A percentile compares a stretch with the other conserved stretches of the same genome.
These are phyloP conservation scores for Stephanodiscus triporus DNA, from an alignment of 108 stramenopile species.

Conservation along the genomic window DNA sequence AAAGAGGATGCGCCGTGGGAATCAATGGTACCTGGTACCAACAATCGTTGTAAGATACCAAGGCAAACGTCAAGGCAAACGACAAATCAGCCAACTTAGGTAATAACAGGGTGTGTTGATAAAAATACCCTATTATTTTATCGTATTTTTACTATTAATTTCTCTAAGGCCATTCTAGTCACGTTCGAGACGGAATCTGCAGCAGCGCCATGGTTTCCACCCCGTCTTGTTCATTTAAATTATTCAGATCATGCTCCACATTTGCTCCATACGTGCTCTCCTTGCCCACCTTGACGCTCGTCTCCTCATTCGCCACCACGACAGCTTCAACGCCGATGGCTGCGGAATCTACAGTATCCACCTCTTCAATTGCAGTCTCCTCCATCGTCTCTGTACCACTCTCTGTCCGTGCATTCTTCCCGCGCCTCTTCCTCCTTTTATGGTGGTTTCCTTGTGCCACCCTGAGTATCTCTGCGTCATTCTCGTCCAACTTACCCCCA, in stretches of 20 bases:
- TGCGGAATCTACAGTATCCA: neutral
- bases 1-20: too few species aligned
- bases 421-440: constrained; percentile 12
- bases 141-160: too few species aligned
- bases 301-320: neutral
- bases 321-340: neutral
- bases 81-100: too few species aligned
- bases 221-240: neutral
- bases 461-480: constrained; percentile 30
- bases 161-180: too few species aligned
- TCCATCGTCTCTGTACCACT: neutral
- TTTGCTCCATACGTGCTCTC: neutral
- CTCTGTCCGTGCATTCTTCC: constrained; percentile 1
- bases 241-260: neutral
- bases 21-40: too few species aligned
- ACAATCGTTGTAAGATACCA: too few species aligned
- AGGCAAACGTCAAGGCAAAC: too few species aligned
- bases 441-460: neutral
- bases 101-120: too few species aligned
- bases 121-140: too few species aligned
- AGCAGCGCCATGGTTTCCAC: neutral
- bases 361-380: neutral
- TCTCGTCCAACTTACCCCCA: constrained; percentile 22
- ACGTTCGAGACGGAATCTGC: neutral
- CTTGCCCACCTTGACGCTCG: neutral